Percentiles rank a stretch among this genome's conserved stretches.
phyloP scores from a whole-genome alignment of 176 grass and related monocot genomes.

The Hyparrhenia diplandra region DNA sequence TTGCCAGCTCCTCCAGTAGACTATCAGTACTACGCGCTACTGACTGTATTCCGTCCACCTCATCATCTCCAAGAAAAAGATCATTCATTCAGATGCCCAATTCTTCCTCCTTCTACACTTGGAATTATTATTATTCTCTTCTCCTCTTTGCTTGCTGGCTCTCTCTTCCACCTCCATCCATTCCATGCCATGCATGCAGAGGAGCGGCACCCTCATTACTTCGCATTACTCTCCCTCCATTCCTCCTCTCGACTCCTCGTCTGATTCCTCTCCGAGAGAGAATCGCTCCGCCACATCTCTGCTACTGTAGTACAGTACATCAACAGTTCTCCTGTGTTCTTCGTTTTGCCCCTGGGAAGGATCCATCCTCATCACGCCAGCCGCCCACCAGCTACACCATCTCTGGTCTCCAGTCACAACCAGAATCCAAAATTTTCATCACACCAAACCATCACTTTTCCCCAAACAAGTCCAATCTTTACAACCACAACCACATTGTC shows the following conservation, averaged over 20 bases:
- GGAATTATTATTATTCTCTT: too few relatives aligned
- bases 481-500: slow-evolving; percentile 15
- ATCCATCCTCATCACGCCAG: slow-evolving; percentile 29
- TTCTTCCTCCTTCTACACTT: background rate
- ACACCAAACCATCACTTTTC: slow-evolving; percentile 36
- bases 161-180: slow-evolving; percentile 27
- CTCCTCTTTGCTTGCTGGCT: background rate
- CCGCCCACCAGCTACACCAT: background rate
- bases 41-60: slow-evolving; percentile 23
- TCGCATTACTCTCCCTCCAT: slow-evolving; percentile 25
- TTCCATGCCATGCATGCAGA: slow-evolving; percentile 49
- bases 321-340: slow-evolving; percentile 2
- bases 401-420: background rate
- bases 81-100: background rate
- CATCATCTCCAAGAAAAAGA: background rate
- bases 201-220: slow-evolving; percentile 42
- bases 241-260: background rate
- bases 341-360: background rate
- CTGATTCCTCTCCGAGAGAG: background rate
- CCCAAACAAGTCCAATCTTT: slow-evolving; percentile 31
- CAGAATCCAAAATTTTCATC: slow-evolving; percentile 40
- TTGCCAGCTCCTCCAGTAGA: slow-evolving; percentile 31
- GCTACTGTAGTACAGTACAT: too few relatives aligned
- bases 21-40: background rate
- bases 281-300: background rate